Percentiles rank a stretch among this genome's conserved stretches.
Conservation (phyloP, 202 grass and related monocot species). For the Elaeis oleifera region DNA sequence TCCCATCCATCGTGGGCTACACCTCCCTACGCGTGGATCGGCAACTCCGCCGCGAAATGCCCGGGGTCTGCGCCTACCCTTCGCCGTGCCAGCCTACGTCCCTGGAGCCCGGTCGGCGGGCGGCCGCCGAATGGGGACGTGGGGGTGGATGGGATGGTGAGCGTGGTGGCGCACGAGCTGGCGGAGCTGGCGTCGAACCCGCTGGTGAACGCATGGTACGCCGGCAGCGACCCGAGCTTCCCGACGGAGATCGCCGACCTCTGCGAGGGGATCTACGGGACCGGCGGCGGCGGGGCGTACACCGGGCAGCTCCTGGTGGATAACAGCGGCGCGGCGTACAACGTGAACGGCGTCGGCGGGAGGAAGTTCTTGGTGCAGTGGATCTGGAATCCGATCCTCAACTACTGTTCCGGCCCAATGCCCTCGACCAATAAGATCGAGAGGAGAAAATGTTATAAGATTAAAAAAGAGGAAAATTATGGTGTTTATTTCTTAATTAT, state of each 20-base stretch:
- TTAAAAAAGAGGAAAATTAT: too few relatives aligned
- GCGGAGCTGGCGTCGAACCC: conserved; percentile 82
- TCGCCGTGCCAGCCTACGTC: conserved; percentile 63
- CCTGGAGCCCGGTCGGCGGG: conserved; percentile 25
- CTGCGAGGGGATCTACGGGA: conserved; percentile 92
- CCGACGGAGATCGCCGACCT: conserved; percentile 88
- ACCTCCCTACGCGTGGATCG: conserved; percentile 92
- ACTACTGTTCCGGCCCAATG: conserved; percentile 92
- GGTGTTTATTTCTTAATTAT: too few relatives aligned
- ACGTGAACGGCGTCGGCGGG: conserved; percentile 53
- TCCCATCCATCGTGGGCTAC: conserved; percentile 78
- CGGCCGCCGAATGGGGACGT: conserved; percentile 61
- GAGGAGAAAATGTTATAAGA: too few relatives aligned
- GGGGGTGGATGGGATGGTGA: conserved; percentile 82
- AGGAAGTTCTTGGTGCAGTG: conserved; percentile 74
- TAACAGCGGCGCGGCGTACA: conserved; percentile 56
- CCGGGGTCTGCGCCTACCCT: conserved; percentile 82
- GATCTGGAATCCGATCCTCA: conserved; percentile 77
- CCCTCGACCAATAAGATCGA: conserved; percentile 51
- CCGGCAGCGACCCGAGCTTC: conserved; percentile 69
- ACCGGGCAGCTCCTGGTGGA: conserved; percentile 69
- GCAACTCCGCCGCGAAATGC: conserved; percentile 69
- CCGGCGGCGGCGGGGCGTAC: conserved; percentile 69
- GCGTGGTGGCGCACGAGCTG: conserved; percentile 90
- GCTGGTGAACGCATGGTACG: conserved; percentile 86